A percentile compares a stretch with the other conserved stretches of the same genome.
These are phyloP conservation scores for Rhynchospora breviuscula DNA, from an alignment of 176 grass and related monocot genomes.

Conservation along the genomic window DNA sequence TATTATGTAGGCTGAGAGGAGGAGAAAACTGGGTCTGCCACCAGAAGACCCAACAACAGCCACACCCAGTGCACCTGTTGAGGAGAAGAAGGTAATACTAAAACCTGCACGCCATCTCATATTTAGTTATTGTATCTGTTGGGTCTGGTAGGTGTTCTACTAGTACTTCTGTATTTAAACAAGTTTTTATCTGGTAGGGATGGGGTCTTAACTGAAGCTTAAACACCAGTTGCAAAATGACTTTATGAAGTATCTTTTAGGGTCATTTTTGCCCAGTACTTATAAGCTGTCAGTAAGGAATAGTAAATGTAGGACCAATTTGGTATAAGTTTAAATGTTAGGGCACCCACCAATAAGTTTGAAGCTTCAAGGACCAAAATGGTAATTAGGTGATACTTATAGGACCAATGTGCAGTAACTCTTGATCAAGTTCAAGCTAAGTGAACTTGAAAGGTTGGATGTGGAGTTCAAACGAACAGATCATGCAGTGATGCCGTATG, in stretches of 20 bases:
- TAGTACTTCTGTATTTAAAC: not conserved
- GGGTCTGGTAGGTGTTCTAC: not conserved
- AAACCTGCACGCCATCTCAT: not conserved
- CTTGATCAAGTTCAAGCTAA: not conserved
- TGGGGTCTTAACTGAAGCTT: not conserved
- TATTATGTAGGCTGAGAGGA: constrained; percentile 75
- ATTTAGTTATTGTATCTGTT: not conserved
- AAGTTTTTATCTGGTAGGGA: not conserved
- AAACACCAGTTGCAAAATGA: not conserved
- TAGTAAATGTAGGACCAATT: too few relatives aligned
- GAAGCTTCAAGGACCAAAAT: too few relatives aligned
- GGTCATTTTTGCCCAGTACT: not conserved
- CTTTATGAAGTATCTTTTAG: not conserved
- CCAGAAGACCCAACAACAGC: constrained; percentile 69
- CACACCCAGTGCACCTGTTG: constrained; percentile 57
- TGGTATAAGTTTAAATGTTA: too few relatives aligned
- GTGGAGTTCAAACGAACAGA: not conserved
- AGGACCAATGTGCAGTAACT: not conserved
- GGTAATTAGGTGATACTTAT: too few relatives aligned
- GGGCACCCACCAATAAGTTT: too few relatives aligned
- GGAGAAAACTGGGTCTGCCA: constrained; percentile 91
- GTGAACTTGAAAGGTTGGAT: constrained; percentile 1
- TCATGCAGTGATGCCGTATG: not conserved
- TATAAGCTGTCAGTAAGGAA: too few relatives aligned
- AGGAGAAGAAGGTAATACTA: constrained; percentile 75